phyloP scores from a whole-genome alignment of 2,329 filamentous ascomycete genomes.

The Xenoacremonium recifei region DNA sequence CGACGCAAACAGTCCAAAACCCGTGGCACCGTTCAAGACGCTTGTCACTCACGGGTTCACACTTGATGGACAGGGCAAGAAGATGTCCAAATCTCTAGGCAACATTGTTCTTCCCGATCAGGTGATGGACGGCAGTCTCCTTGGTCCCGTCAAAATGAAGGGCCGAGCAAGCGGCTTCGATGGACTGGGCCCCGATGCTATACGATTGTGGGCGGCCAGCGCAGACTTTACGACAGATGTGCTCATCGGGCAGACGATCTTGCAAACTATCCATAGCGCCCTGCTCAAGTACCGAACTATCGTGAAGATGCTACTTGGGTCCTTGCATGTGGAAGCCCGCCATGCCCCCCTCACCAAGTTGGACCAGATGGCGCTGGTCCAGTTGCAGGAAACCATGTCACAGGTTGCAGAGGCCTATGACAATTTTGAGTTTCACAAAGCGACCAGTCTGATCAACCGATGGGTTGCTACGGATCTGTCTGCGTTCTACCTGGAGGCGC shows the following conservation, averaged over 20 bases:
- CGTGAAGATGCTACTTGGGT: conserved; percentile 86
- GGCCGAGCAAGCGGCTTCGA: conserved; percentile 57
- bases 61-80: conserved; percentile 83
- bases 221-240: conserved; percentile 91
- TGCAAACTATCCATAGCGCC: conserved; percentile 72
- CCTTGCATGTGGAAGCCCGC: conserved; percentile 56
- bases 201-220: conserved; percentile 88
- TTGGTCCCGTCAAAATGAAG: conserved; percentile 67
- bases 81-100: conserved; percentile 97
- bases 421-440: conserved; percentile 81
- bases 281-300: conserved; percentile 87
- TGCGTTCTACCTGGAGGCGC: conserved; percentile 88
- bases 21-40: conserved; percentile 71
- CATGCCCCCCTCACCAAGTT: conserved; percentile 53
- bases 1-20: conserved; percentile 22
- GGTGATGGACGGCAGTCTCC: conserved; percentile 79
- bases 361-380: conserved; percentile 75
- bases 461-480: conserved; percentile 85
- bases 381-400: conserved; percentile 64
- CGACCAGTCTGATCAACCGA: conserved; percentile 68
- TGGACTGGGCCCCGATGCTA: conserved; percentile 78
- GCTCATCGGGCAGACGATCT: conserved; percentile 72
- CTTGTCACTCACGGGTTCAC: conserved; percentile 97
- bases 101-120: conserved; percentile 80
- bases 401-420: conserved; percentile 65